Evolutionary conservation across 208 protist genomes (phyloP).

Genomic region (Zelonia costaricensis): DNA sequence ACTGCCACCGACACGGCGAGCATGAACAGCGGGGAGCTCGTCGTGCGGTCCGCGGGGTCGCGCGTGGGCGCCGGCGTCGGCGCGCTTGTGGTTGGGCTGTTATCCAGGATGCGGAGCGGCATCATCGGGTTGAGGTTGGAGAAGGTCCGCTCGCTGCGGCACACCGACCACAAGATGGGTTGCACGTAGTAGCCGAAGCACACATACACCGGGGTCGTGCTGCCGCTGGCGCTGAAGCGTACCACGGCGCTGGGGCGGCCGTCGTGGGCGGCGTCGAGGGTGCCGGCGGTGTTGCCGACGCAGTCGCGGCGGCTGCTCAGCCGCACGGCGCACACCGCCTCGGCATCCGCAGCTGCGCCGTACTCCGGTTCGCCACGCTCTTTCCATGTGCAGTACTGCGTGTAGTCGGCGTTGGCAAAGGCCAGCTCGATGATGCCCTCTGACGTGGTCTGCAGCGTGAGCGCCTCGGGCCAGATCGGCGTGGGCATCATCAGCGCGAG

Average conservation of each 20-base stretch:
- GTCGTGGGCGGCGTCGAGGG: constrained; percentile 39
- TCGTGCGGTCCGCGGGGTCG: constrained; percentile 21
- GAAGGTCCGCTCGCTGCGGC: constrained; percentile 20
- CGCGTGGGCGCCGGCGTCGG: constrained; percentile 26
- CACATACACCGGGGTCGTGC: constrained; percentile 41
- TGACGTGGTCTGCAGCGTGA: constrained; percentile 18
- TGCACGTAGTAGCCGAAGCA: constrained; percentile 33
- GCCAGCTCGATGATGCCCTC: constrained; percentile 22
- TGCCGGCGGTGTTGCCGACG: constrained; percentile 47
- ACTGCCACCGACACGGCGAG: constrained; percentile 27
- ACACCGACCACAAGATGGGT: constrained; percentile 15
- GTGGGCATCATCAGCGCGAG: constrained; percentile 29
- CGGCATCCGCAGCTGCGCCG: neutral
- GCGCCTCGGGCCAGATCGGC: constrained; percentile 20
- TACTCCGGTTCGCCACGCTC: too few species aligned
- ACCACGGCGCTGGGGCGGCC: constrained; percentile 23
- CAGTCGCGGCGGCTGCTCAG: constrained; percentile 48
- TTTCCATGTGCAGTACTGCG: constrained; percentile 12
- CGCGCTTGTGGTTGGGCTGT: constrained; percentile 7
- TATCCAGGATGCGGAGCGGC: constrained; percentile 31
- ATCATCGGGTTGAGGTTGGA: constrained; percentile 32
- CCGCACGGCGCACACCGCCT: constrained; percentile 34
- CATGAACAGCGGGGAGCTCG: constrained; percentile 24
- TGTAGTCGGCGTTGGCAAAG: constrained; percentile 30
- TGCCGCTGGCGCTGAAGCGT: constrained; percentile 32